These are phyloP conservation scores for Diaporthe sp. DNA, from an alignment of 2,329 filamentous ascomycete genomes.

Conservation along the genomic window DNA sequence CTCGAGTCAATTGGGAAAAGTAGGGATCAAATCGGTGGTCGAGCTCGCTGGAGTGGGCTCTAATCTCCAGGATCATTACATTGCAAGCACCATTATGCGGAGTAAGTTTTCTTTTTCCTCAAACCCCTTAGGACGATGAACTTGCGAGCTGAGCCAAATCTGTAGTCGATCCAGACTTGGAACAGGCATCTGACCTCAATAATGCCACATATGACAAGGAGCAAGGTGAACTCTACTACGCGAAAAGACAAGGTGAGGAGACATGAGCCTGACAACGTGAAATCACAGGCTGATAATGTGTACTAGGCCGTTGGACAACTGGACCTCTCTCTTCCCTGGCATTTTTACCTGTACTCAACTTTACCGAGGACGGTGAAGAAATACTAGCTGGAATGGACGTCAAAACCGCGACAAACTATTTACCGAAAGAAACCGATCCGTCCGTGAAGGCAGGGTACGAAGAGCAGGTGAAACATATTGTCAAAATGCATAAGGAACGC, in stretches of 20 bases:
- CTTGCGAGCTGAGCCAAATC: not conserved
- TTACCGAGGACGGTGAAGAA: not conserved
- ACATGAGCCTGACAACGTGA: not conserved
- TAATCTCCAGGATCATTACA: conserved; percentile 6
- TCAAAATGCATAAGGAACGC: conserved; percentile 8
- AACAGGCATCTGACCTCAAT: not conserved
- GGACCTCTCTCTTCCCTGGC: not conserved
- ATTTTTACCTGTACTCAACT: not conserved
- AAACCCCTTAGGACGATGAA: not conserved
- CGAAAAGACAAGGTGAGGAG: not conserved
- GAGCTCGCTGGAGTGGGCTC: not conserved
- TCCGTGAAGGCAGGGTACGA: not conserved
- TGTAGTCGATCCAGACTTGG: not conserved
- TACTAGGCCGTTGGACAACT: not conserved
- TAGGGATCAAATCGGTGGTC: not conserved
- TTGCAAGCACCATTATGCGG: not conserved
- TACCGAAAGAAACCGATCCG: not conserved
- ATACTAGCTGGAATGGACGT: not conserved
- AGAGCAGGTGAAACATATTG: not conserved
- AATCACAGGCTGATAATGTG: not conserved
- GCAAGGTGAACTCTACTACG: not conserved
- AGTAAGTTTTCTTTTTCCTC: not conserved
- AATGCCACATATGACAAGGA: not conserved
- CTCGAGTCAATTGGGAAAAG: not conserved
- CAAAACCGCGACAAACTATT: not conserved